Base-by-base conservation (phyloP, 2,329 filamentous ascomycete genomes). In the Dendrostoma leiphaemia region DNA sequence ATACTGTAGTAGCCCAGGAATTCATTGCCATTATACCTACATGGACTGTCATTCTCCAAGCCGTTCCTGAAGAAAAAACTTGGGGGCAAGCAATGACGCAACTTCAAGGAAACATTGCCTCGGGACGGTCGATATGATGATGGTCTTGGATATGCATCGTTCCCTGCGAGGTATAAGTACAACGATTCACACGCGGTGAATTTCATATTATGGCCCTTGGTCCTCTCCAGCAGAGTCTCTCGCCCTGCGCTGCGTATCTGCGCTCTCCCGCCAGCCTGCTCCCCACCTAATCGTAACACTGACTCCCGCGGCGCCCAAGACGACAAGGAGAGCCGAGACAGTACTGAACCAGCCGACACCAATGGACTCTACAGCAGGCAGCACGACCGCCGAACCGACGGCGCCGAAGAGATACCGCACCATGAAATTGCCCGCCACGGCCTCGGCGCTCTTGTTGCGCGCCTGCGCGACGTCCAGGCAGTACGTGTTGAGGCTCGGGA, bases 301-400 rank as follows among this genome's bases (percentile, higher is more conserved):
- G 0, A 80, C 70, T 9, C 70, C 71, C 1, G 64, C 60, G 0
- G 80, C 73, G 9, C 73, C 69, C 3, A 70, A 59, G 0, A 81
- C 64, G 46, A 88, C 63, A 56, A 88, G 86, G 0, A 70, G 53
- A 0, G 83, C 80, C 43, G 78, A 82, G 53, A 91, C 85, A 1
- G 89, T 91, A 43, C 80, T 85, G 65, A 91, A 91, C 88, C 89
- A 92, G 0, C 90, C 90, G 1, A 93, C 85, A 4, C 90, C 90
- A 51, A 93, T 87, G 26, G 70, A 73, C 56, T 91, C 75, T n/a
- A 91, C 79, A 1, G 85, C 87, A 0, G 90, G 90, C 53, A 93
- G 74, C 51, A 89, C 88, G 1, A 84, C 81, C 0, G 87, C 89
- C 4, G 84, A 88, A 0, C 83, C 88, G 6, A 82, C 71, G 6